Evolutionary conservation across 2,329 filamentous ascomycete genomes (phyloP), one percentile per base, ranked within the genome.

Genomic region (Microcyclosporella mali): DNA sequence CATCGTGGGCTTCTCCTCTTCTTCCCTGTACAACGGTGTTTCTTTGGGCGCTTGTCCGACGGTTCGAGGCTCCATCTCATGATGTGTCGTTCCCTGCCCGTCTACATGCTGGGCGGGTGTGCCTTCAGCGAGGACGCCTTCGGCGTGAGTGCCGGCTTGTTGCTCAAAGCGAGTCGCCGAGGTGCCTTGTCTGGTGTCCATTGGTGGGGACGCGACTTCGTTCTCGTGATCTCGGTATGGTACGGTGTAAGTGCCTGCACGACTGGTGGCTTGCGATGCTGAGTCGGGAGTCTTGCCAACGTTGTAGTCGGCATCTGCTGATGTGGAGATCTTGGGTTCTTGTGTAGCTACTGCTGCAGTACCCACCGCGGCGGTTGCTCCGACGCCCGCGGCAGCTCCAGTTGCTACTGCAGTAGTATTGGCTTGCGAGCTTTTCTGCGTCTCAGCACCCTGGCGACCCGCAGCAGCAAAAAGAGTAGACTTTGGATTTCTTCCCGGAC

Each of bases 31-130:
- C 4, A 51, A 38, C 2, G 66, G 60, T 27, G 67, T 65, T 37
- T 72, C 69, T 53, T 74, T 74, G 7, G 69, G 66, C 37, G 70
- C 70, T 51, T 74, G 71, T 2, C 70, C 69, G 18, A 73, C 63
- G 9, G 70, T 74, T 39, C 56, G 56, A 11, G 71, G 68, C 49
- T 74, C 71, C 63, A 73, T 70, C 4, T 69, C 65, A 7, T 61
- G 59, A 11, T 66, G 67, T 51, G 66, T 67, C 43, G 70, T 68
- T 38, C 70, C 69, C 46, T 67, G 55, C 11, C 66, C 67, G 45
- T 71, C 66, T 40, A 66, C 57, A 16, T 64, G 63, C 6, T 63
- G 53, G 3, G 66, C 63, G 4, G 71, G 70, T 2, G 70, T 73
- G 28, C 66, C 68, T 1, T 66, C 51, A 19, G 60, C 61, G 17